phyloP scores from a whole-genome alignment of 345 rosid species.

The Leavenworthia alabamica region DNA sequence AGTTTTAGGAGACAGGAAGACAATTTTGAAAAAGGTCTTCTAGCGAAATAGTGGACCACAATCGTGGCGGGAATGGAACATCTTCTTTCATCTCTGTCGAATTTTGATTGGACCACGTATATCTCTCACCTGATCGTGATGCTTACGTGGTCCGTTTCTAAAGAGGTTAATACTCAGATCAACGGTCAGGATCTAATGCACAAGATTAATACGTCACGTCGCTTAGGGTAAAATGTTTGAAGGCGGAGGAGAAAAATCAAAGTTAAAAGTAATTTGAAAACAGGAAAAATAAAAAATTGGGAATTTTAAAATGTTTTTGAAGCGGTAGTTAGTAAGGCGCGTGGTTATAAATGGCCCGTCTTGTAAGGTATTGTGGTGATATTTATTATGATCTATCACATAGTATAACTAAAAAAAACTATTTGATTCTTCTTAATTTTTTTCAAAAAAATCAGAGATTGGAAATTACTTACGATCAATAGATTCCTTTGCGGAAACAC shows the following conservation, averaged over 20 bases:
- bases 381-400: constrained; percentile 21
- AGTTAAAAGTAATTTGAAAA: constrained; percentile 16
- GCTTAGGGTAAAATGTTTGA: constrained; percentile 5
- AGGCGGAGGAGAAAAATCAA: constrained; percentile 9
- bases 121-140: background rate
- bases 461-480: background rate
- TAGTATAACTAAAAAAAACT: background rate
- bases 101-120: constrained; percentile 40
- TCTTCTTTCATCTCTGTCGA: constrained; percentile 16
- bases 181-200: constrained; percentile 42
- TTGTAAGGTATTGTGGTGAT: constrained; percentile 18
- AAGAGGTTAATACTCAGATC: background rate
- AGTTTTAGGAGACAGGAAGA: constrained; percentile 11
- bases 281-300: background rate
- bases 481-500: background rate
- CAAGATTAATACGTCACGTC: constrained; percentile 34
- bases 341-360: constrained; percentile 21
- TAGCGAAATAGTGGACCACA: constrained; percentile 30
- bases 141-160: constrained; percentile 33
- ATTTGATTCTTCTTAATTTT: constrained; percentile 3
- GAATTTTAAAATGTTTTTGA: constrained; percentile 17
- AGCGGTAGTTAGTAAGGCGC: constrained; percentile 37
- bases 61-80: constrained; percentile 51
- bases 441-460: background rate
- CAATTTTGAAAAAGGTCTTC: constrained; percentile 1